Evolutionary conservation across 305 asterid genomes (phyloP), one percentile per base, ranked within the genome.

Genomic region (Fraxinus latifolia): DNA sequence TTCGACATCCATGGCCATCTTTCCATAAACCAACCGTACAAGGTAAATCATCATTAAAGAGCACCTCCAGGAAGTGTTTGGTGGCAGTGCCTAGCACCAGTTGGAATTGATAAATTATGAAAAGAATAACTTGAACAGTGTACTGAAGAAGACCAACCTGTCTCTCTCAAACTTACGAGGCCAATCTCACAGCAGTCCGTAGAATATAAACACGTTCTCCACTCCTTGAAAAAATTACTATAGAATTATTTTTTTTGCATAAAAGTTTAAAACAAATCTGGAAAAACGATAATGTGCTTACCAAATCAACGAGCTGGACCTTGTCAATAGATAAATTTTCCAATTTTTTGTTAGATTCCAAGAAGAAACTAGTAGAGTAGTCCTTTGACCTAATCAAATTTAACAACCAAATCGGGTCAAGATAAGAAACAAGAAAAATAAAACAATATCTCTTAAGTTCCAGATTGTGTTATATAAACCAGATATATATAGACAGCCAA

Each of bases 141-240:
- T 39, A 74, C 50, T 32, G 83, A 31, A 84, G 80, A 87, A 83
- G 81, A 88, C 90, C 77, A 88, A 94, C 99, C 99, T 84, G 97
- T 86, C 75, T 89, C 91, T 82, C 82, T 84, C 77, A 90, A 74
- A 33, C 86, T 81, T 68, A 95, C 98, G 55, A 94, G 94, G 86
- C 97, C 98, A 88, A 94, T 89, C 92, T 95, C 99, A 70, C 96
- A 86, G 91, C 94, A 93, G 84, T 94, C 99, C 0, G 96, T 95
- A 78, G 94, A 89, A 88, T 90, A 90, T 87, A 89, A 86, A 83
- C 89, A 74, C 62, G 88, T 87, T 87, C 87, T 88, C 98, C 99
- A 94, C 72, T 91, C 98, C 99, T 95, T 80, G 82, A 83, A 4
- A 79, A 88, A 79, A 75, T 58, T 74, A 72, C 73, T 1, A 23